Conservation (phyloP, 306 rosid genomes). For the Quercus berberidifolia region DNA sequence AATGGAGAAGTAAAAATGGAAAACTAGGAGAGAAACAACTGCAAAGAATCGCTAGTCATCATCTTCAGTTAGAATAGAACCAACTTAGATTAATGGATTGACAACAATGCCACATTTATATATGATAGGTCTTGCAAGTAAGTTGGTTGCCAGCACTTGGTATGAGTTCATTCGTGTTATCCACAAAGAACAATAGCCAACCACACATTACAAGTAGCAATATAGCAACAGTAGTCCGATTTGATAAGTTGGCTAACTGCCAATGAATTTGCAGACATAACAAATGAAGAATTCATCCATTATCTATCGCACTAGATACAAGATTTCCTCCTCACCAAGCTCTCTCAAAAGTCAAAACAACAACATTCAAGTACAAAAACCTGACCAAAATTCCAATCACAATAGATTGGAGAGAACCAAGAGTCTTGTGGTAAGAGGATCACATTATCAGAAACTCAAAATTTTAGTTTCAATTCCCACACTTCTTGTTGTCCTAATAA, state of each 20-base stretch:
- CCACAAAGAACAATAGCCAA: neutral
- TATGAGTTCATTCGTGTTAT: neutral
- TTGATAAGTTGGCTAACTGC: neutral
- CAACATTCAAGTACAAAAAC: conserved; percentile 7
- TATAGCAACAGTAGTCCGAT: too few relatives aligned
- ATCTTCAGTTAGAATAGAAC: too few relatives aligned
- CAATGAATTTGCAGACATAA: conserved; percentile 34
- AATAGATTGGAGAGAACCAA: conserved; percentile 36
- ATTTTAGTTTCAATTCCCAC: too few relatives aligned
- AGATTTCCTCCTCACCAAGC: neutral
- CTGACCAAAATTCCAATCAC: conserved; percentile 4
- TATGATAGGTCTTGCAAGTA: too few relatives aligned
- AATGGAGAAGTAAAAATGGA: too few relatives aligned
- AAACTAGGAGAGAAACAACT: too few relatives aligned
- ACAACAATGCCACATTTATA: too few relatives aligned
- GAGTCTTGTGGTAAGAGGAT: conserved; percentile 25
- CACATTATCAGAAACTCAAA: neutral
- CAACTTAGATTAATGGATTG: too few relatives aligned
- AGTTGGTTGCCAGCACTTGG: too few relatives aligned
- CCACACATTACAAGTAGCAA: too few relatives aligned
- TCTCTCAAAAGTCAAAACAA: neutral
- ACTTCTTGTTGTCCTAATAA: neutral
- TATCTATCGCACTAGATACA: conserved; percentile 4
- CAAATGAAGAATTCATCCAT: conserved; percentile 40
- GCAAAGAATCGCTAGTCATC: too few relatives aligned